phyloP scores from a whole-genome alignment of 805 yeast species.

The Lipomyces sp. region DNA sequence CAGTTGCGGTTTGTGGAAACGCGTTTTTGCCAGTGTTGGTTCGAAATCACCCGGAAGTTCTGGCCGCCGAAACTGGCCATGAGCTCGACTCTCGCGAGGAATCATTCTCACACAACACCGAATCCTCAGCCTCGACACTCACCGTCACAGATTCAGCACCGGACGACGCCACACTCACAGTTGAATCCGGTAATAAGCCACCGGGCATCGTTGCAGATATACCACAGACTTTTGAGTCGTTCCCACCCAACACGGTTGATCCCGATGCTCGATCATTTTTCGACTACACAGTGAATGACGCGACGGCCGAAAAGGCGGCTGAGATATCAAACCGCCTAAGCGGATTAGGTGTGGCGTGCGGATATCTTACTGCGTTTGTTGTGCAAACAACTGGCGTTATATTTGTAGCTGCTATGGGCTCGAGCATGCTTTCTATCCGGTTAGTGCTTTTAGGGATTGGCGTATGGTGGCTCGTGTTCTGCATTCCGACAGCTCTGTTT shows the following conservation, averaged over 20 bases:
- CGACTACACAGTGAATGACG: constrained; percentile 12
- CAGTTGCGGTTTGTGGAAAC: constrained; percentile 79
- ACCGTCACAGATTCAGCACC: constrained; percentile 9
- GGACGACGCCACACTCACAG: not conserved
- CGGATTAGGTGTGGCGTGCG: constrained; percentile 73
- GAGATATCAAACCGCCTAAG: constrained; percentile 50
- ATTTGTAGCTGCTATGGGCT: constrained; percentile 51
- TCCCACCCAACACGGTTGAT: constrained; percentile 26
- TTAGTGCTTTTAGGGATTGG: constrained; percentile 69
- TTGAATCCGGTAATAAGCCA: not conserved
- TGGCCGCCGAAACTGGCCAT: constrained; percentile 3
- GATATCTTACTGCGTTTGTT: constrained; percentile 69
- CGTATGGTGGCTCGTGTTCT: constrained; percentile 77
- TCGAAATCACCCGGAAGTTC: constrained; percentile 47
- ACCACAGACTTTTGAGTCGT: constrained; percentile 27
- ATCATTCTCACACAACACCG: constrained; percentile 12
- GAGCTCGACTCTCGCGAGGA: not conserved
- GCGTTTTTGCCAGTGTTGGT: constrained; percentile 70
- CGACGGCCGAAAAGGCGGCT: constrained; percentile 22
- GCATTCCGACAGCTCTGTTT: constrained; percentile 59
- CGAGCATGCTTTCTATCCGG: constrained; percentile 54
- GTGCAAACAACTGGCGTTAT: constrained; percentile 62
- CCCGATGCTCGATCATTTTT: constrained; percentile 21
- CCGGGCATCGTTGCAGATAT: constrained; percentile 2
- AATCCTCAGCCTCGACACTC: constrained; percentile 12